Percentiles rank a stretch among this genome's conserved stretches.
phyloP scores from a whole-genome alignment of 257 asterid genomes.

The Scutellaria galericulata region DNA sequence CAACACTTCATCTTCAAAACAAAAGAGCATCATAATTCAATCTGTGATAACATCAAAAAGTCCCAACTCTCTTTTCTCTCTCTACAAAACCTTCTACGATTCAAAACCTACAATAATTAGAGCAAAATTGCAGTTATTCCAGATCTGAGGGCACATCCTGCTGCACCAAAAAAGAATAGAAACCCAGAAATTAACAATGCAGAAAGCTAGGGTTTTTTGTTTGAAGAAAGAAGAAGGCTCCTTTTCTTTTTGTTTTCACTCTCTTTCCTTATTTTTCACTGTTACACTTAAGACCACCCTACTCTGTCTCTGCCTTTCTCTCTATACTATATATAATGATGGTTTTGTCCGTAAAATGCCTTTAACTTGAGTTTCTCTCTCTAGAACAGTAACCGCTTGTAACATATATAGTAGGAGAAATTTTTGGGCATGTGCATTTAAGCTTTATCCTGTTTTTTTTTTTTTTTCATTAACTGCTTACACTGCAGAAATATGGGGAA shows the following conservation, averaged over 20 bases:
- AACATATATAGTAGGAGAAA: conserved; percentile 9
- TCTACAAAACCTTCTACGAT: not conserved
- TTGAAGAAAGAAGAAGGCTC: conserved; percentile 30
- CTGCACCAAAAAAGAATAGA: conserved; percentile 21
- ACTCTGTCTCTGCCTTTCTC: conserved; percentile 20
- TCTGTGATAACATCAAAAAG: conserved; percentile 22
- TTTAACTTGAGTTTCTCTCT: conserved; percentile 24
- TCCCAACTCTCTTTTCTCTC: conserved; percentile 22
- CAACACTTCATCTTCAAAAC: conserved; percentile 15
- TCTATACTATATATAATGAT: conserved; percentile 23
- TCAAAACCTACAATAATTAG: conserved; percentile 33
- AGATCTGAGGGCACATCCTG: conserved; percentile 49
- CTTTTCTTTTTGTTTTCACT: conserved; percentile 18
- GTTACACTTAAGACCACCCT: conserved; percentile 26
- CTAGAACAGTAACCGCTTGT: conserved; percentile 29
- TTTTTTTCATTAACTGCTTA: not conserved
- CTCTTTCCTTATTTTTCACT: conserved; percentile 27
- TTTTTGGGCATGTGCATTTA: conserved; percentile 24
- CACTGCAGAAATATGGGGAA: conserved; percentile 12
- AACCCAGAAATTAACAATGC: conserved; percentile 41
- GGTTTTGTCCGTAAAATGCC: conserved; percentile 18
- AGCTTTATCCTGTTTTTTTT: not conserved
- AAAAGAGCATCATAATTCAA: conserved; percentile 31
- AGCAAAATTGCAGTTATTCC: conserved; percentile 29
- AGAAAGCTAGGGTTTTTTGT: conserved; percentile 51